phyloP scores from a whole-genome alignment of 257 asterid genomes.

The Solanum commersonii region DNA sequence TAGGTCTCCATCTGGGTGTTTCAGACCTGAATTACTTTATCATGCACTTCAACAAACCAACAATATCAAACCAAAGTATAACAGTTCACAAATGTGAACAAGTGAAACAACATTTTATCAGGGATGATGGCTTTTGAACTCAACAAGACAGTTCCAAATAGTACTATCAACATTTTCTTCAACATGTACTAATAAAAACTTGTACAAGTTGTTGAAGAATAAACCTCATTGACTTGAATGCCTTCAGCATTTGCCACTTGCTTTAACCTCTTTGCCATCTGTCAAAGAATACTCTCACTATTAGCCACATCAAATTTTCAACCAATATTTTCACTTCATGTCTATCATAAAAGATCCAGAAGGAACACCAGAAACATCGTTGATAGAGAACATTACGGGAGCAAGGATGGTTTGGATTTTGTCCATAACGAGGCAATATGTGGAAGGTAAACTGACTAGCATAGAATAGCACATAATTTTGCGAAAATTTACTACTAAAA shows the following conservation, averaged over 20 bases:
- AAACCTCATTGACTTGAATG: slow-evolving; percentile 78
- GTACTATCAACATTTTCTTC: background rate
- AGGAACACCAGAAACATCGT: background rate
- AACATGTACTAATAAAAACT: background rate
- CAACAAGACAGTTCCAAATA: background rate
- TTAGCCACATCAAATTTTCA: background rate
- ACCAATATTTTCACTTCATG: background rate
- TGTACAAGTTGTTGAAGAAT: background rate
- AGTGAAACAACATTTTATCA: background rate
- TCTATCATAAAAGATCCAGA: slow-evolving; percentile 5
- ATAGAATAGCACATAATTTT: background rate
- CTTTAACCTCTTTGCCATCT: slow-evolving; percentile 91
- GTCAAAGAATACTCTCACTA: slow-evolving; percentile 11
- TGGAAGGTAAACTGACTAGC: background rate
- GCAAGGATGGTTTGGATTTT: background rate
- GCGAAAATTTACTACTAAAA: background rate
- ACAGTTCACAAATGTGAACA: background rate
- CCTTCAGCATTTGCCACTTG: slow-evolving; percentile 80
- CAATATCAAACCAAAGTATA: background rate
- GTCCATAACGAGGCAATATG: background rate
- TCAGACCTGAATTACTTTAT: background rate
- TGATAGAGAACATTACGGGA: background rate
- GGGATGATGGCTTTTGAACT: background rate
- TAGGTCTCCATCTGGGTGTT: background rate
- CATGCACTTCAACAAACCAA: background rate